phyloP scores from a whole-genome alignment of 2,329 filamentous ascomycete species.

The Fusarium floridanum region DNA sequence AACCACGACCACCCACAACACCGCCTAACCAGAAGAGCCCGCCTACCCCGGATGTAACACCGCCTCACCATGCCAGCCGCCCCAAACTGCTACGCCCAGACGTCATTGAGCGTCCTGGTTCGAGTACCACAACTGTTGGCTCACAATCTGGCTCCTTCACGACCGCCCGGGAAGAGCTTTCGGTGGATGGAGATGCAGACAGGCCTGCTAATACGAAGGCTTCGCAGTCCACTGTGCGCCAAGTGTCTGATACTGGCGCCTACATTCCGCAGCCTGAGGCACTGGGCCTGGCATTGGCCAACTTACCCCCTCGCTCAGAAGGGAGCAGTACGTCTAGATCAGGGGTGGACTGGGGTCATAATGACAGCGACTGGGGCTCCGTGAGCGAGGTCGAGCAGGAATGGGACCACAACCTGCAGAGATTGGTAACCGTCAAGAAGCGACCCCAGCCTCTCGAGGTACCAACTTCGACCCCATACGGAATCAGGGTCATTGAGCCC shows the following conservation, averaged over 20 bases:
- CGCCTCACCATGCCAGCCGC: slow-evolving; percentile 66
- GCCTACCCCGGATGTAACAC: slow-evolving; percentile 82
- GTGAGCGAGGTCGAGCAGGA: slow-evolving; percentile 64
- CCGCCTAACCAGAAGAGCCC: slow-evolving; percentile 76
- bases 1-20: slow-evolving; percentile 64
- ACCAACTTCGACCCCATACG: slow-evolving; percentile 41
- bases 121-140: slow-evolving; percentile 68
- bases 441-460: slow-evolving; percentile 50
- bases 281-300: slow-evolving; percentile 58
- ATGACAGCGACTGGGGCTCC: slow-evolving; percentile 71
- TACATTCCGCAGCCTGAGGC: slow-evolving; percentile 48
- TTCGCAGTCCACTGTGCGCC: slow-evolving; percentile 61
- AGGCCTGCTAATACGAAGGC: slow-evolving; percentile 56
- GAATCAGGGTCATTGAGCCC: slow-evolving; percentile 62
- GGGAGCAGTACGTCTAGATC: slow-evolving; percentile 57
- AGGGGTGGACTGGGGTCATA: slow-evolving; percentile 62
- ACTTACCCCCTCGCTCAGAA: slow-evolving; percentile 57
- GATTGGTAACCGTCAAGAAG: slow-evolving; percentile 67
- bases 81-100: slow-evolving; percentile 61
- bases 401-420: slow-evolving; percentile 67
- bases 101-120: slow-evolving; percentile 62
- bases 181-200: slow-evolving; percentile 72
- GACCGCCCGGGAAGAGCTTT: slow-evolving; percentile 76
- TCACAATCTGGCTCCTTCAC: slow-evolving; percentile 78
- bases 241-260: slow-evolving; percentile 45